Evolutionary conservation across 1,139 yeast genomes (phyloP).

Genomic region (Eremothecium cymbalariae): DNA sequence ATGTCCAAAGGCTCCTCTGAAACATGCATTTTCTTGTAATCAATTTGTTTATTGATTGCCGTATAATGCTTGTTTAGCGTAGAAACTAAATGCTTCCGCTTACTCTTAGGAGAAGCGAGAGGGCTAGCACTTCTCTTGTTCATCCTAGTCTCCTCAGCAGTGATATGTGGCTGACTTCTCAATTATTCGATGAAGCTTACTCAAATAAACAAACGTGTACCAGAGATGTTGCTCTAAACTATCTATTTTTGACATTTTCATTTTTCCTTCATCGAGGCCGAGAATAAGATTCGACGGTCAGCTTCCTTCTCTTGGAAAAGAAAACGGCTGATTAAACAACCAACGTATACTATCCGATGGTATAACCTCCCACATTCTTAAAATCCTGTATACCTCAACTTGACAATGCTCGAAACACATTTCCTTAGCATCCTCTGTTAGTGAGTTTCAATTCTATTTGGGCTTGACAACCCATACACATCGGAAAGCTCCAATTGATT

Average conservation of each 20-base stretch:
- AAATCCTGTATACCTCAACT: too few species aligned
- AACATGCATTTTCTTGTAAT: slow-evolving; percentile 24
- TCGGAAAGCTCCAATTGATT: too few species aligned
- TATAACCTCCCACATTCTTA: too few species aligned
- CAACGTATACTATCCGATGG: too few species aligned
- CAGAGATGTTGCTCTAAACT: neutral
- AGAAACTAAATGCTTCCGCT: slow-evolving; percentile 19
- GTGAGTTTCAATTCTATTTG: too few species aligned
- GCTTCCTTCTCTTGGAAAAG: neutral
- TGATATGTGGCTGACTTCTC: neutral
- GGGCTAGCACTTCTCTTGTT: slow-evolving; percentile 21
- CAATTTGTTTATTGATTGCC: slow-evolving; percentile 25
- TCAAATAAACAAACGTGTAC: neutral
- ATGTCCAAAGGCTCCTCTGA: slow-evolving; percentile 49
- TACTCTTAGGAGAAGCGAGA: slow-evolving; percentile 13
- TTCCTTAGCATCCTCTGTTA: too few species aligned
- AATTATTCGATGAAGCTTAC: neutral
- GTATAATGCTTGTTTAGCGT: slow-evolving; percentile 23
- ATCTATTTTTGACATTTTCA: neutral
- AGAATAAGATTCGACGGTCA: neutral
- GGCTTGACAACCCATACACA: too few species aligned
- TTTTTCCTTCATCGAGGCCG: neutral
- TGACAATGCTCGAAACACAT: too few species aligned
- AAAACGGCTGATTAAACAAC: too few species aligned
- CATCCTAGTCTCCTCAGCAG: too few species aligned